Base-by-base conservation (phyloP, 192 early-diverging fungal species). In the Chytriomyces confervae region DNA sequence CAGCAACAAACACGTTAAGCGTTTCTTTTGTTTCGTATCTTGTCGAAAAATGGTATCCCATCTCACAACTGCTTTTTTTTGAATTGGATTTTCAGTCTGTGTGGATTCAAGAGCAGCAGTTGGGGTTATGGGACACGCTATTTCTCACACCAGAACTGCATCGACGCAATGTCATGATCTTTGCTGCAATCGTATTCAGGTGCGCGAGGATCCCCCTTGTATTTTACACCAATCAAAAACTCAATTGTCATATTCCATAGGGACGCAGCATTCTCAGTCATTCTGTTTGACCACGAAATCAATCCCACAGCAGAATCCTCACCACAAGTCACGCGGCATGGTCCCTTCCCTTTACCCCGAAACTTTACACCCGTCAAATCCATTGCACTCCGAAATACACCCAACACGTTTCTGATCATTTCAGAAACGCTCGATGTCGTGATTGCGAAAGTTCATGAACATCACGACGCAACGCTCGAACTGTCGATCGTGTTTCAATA, bases 1-100 rank as follows among this genome's bases (percentile, higher is more conserved):
- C 29, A 6, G 45, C 16, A 48, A 36, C 11, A 47, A 1, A 10
- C n/a, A 57, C 45, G 7, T n/a, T n/a, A n/a, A n/a, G n/a, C n/a
- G n/a, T n/a, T n/a, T n/a, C n/a, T n/a, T n/a, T n/a, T n/a, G n/a
- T n/a, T n/a, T n/a, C n/a, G n/a, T n/a, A n/a, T n/a, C n/a, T n/a
- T n/a, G n/a, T n/a, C n/a, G n/a, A n/a, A n/a, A n/a, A n/a, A n/a
- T n/a, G n/a, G n/a, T n/a, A n/a, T n/a, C n/a, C n/a, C 75, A 7
- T 36, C n/a, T 64, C 79, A 84, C 62, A n/a, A n/a, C n/a, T n/a
- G n/a, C n/a, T 36, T 18, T 9, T 79, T 79, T 11, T 70, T 70
- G 80, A 8, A 49, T 77, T 23, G 64, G 74, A 63, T 62, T 66
- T 51, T 62, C 48, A 11, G 7, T 76, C 24, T 76, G 64, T 76